Percentiles rank a stretch among this genome's conserved stretches.
These are phyloP conservation scores for Colletotrichum musae DNA, from an alignment of 2,329 filamentous ascomycete species.

Conservation along the genomic window DNA sequence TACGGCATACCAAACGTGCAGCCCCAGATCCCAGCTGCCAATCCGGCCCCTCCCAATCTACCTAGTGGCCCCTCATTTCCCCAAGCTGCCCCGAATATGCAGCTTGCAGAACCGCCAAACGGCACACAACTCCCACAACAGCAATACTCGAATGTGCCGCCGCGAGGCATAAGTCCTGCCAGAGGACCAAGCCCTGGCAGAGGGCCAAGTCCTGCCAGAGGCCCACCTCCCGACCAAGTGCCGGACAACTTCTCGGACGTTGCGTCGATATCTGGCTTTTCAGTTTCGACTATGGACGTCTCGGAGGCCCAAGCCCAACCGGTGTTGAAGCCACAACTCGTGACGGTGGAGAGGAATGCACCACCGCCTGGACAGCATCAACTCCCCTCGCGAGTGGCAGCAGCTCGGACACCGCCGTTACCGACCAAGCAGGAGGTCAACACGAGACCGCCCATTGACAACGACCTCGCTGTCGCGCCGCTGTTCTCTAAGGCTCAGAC, in stretches of 20 bases:
- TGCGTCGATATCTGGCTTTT: slow-evolving; percentile 43
- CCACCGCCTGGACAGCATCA: not conserved
- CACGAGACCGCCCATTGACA: not conserved
- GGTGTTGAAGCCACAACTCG: slow-evolving; percentile 43
- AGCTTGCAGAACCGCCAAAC: no score
- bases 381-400: slow-evolving; percentile 7
- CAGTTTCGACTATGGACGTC: slow-evolving; percentile 45
- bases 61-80: no score
- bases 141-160: not conserved
- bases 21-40: not conserved
- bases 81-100: no score
- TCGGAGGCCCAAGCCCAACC: slow-evolving; percentile 44
- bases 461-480: slow-evolving; percentile 16
- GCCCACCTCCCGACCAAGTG: not conserved
- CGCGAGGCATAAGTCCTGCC: not conserved
- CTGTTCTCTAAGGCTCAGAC: slow-evolving; percentile 29
- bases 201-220: not conserved
- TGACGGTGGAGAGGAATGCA: slow-evolving; percentile 30
- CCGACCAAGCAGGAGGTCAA: not conserved
- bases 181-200: not conserved
- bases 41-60: not conserved
- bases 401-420: not conserved
- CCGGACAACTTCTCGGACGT: slow-evolving; percentile 36
- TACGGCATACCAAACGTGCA: not conserved
- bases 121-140: not conserved